These are phyloP conservation scores for Aspergillus kassunensis DNA, from an alignment of 495 filamentous ascomycete genomes.

Conservation along the genomic window DNA sequence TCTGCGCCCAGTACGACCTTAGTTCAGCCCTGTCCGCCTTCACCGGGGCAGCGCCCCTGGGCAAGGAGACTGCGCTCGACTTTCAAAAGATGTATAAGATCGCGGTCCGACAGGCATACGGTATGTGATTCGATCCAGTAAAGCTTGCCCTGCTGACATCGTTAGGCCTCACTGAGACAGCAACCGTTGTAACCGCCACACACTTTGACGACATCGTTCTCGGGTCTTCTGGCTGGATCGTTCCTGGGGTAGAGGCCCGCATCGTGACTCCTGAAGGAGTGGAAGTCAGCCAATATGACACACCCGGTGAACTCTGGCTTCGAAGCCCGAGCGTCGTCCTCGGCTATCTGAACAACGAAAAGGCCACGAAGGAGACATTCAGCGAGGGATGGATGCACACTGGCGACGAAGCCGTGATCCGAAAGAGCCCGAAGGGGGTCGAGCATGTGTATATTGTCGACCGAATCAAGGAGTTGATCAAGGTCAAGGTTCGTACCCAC, in stretches of 20 bases:
- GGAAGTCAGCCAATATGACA: slow-evolving; percentile 72
- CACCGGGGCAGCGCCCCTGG: slow-evolving; percentile 81
- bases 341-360: slow-evolving; percentile 82
- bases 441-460: slow-evolving; percentile 86
- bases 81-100: slow-evolving; percentile 60
- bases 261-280: slow-evolving; percentile 68
- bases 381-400: slow-evolving; percentile 78
- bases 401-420: slow-evolving; percentile 77
- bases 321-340: slow-evolving; percentile 72
- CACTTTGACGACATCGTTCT: slow-evolving; percentile 62
- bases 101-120: slow-evolving; percentile 75
- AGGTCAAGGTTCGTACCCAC: slow-evolving; percentile 68
- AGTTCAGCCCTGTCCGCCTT: slow-evolving; percentile 63
- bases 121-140: slow-evolving; percentile 33
- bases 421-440: slow-evolving; percentile 55
- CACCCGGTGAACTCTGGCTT: slow-evolving; percentile 75
- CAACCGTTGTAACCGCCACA: slow-evolving; percentile 67
- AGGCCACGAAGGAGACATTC: slow-evolving; percentile 77
- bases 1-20: slow-evolving; percentile 68
- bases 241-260: slow-evolving; percentile 64
- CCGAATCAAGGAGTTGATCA: slow-evolving; percentile 90
- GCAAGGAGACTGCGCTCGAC: slow-evolving; percentile 69
- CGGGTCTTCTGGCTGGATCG: slow-evolving; percentile 69
- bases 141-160: slow-evolving; percentile 11
- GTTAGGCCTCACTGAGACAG: slow-evolving; percentile 74